Conservation (phyloP, 495 filamentous ascomycete species). For the Elaphomyces granulatus region DNA sequence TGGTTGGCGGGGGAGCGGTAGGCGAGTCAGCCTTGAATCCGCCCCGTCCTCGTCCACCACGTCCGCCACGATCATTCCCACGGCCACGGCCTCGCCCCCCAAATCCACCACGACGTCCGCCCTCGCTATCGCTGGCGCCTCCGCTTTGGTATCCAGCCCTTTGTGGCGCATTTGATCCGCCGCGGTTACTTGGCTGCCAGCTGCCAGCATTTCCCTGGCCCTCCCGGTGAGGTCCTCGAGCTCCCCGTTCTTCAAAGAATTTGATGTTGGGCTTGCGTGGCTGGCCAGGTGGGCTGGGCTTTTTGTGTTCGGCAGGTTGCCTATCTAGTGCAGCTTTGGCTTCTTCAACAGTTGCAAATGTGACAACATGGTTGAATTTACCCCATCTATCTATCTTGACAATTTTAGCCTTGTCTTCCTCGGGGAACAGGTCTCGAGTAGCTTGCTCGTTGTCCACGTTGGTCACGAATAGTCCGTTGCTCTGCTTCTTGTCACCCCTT, state of each 20-base stretch:
- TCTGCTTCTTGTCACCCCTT: slow-evolving; percentile 37
- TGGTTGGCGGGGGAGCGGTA: slow-evolving; percentile 36
- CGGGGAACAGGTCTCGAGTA: slow-evolving; percentile 59
- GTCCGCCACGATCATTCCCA: slow-evolving; percentile 35
- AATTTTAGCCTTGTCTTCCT: slow-evolving; percentile 71
- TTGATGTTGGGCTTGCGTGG: slow-evolving; percentile 61
- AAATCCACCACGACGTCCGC: slow-evolving; percentile 44
- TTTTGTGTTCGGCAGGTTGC: slow-evolving; percentile 60
- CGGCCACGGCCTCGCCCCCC: slow-evolving; percentile 47
- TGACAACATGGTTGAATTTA: slow-evolving; percentile 61
- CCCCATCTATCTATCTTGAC: slow-evolving; percentile 61
- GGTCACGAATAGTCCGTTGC: slow-evolving; percentile 72
- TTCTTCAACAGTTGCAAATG: slow-evolving; percentile 63
- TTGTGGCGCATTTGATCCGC: slow-evolving; percentile 36
- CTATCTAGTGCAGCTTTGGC: slow-evolving; percentile 60
- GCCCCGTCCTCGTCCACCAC: slow-evolving; percentile 36
- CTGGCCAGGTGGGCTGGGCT: slow-evolving; percentile 44
- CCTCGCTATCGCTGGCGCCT: slow-evolving; percentile 73
- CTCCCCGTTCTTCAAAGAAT: slow-evolving; percentile 55
- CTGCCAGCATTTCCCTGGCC: slow-evolving; percentile 47
- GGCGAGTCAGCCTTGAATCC: slow-evolving; percentile 33
- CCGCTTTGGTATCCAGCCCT: slow-evolving; percentile 61
- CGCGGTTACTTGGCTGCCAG: slow-evolving; percentile 54
- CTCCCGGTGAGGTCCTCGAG: slow-evolving; percentile 23
- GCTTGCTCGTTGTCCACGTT: slow-evolving; percentile 65